Base-by-base conservation (phyloP, 495 filamentous ascomycete genomes). In the Friedmanniomyces simplex region DNA sequence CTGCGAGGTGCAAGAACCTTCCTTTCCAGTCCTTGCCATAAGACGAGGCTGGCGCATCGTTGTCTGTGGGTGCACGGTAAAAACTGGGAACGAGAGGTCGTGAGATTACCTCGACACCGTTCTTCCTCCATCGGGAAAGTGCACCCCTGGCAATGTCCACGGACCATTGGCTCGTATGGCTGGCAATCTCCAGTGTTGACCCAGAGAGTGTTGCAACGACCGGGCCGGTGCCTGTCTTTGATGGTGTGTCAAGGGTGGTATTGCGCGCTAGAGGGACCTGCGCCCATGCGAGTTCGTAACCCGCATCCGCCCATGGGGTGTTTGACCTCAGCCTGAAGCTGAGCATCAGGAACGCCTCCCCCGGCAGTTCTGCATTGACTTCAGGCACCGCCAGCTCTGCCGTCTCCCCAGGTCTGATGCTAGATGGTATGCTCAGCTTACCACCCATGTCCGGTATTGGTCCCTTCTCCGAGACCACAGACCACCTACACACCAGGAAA, bases 51-150 rank as follows among this genome's bases (percentile, higher is more conserved):
- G 36, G 37, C 11, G 39, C 50, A 25, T 54, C 57, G 21, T 59
- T 54, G 43, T 59, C 57, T 5, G 55, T 57, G 11, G 26, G 24
- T 10, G 55, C 55, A 50, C 55, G 46, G 36, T 57, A 57, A 28
- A 59, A 59, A n/a, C 7, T 45, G 10, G 49, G 56, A 3, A 21
- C 39, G 16, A 59, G 48, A 6, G 48, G 37, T 32, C 45, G 56
- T 10, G 32, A 13, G 13, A 58, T 11, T 2, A 58, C 16, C 22
- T 58, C 46, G 49, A 34, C 54, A 48, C 55, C 55, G 16, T 24
- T 16, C 48, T 58, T 58, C 47, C 54, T 52, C 55, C 55, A 58
- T 18, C 22, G 34, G 10, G 7, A 13, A 10, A 58, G 36, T 2
- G 36, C 25, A 22, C 55, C 55, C 3, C 24, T 2, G 8, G 37